Evolutionary conservation across 2,329 filamentous ascomycete species (phyloP).

Genomic region (Fusarium sp.): DNA sequence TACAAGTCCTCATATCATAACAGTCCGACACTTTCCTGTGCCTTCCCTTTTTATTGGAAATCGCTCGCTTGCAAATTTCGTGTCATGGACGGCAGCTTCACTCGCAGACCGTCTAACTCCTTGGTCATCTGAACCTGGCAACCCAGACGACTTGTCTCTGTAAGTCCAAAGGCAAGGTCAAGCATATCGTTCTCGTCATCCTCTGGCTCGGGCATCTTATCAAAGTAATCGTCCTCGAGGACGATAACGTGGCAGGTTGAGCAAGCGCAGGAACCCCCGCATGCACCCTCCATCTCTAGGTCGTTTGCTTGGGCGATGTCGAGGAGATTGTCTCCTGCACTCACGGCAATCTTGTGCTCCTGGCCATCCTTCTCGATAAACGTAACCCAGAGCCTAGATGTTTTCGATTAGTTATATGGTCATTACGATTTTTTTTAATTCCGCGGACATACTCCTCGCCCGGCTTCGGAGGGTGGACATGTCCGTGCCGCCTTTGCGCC

Average conservation of each 20-base stretch:
- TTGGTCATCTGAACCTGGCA: constrained; percentile 95
- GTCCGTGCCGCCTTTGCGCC: constrained; percentile 76
- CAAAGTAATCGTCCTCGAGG: constrained; percentile 79
- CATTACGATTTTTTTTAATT: background rate
- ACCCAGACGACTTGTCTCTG: constrained; percentile 86
- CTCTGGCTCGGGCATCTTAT: constrained; percentile 83
- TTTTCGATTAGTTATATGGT: constrained; percentile 13
- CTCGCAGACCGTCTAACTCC: constrained; percentile 88
- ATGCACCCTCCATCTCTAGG: constrained; percentile 98
- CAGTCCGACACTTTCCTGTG: constrained; percentile 27
- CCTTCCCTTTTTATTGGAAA: constrained; percentile 68
- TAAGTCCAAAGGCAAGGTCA: constrained; percentile 90
- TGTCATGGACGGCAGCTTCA: constrained; percentile 93
- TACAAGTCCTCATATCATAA: constrained; percentile 45
- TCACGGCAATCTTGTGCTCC: constrained; percentile 83
- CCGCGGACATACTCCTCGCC: constrained; percentile 84
- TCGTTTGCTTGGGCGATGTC: constrained; percentile 97
- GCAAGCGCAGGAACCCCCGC: constrained; percentile 93
- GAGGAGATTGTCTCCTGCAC: constrained; percentile 91
- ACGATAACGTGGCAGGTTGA: constrained; percentile 95
- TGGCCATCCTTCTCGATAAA: constrained; percentile 93
- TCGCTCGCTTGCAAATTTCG: constrained; percentile 96
- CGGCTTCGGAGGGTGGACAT: constrained; percentile 86
- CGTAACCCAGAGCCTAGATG: constrained; percentile 82
- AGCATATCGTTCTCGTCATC: constrained; percentile 93